phyloP scores from a whole-genome alignment of 768 basidiomycete species.

The Phlebiopsis flavidoalba region DNA sequence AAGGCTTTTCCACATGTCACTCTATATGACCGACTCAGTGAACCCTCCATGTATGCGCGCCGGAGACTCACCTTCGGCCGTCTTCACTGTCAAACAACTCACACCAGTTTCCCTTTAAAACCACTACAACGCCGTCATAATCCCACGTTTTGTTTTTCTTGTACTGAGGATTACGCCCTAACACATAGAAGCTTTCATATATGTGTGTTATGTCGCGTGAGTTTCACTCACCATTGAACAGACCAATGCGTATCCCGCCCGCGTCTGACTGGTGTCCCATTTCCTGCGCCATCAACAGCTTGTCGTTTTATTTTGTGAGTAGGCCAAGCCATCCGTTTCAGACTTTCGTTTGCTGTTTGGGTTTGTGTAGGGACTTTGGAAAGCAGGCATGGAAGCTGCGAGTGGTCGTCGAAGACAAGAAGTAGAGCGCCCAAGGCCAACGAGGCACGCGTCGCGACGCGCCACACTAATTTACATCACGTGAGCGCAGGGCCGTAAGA shows the following conservation, averaged over 20 bases:
- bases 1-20: conserved; percentile 45
- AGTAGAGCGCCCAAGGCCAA: neutral
- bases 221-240: conserved; percentile 60
- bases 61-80: conserved; percentile 37
- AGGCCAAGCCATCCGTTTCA: neutral
- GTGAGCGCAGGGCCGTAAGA: conserved; percentile 1
- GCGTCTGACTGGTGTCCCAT: neutral
- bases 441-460: conserved; percentile 2
- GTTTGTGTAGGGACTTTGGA: conserved; percentile 3
- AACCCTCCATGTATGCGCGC: neutral
- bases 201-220: neutral
- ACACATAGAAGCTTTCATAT: neutral
- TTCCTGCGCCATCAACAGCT: neutral
- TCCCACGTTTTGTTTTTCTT: conserved; percentile 90
- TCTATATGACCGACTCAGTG: conserved; percentile 24
- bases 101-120: conserved; percentile 34
- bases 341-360: conserved; percentile 5
- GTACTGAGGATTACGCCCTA: conserved; percentile 69
- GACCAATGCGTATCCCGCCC: conserved; percentile 53
- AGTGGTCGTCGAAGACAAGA: conserved; percentile 4
- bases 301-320: conserved; percentile 2
- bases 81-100: conserved; percentile 58
- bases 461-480: neutral
- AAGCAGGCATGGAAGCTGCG: conserved; percentile 6
- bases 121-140: conserved; percentile 61